Evolutionary conservation across 148 eudicot genomes (phyloP).

Genomic region (Nyssa sinensis): DNA sequence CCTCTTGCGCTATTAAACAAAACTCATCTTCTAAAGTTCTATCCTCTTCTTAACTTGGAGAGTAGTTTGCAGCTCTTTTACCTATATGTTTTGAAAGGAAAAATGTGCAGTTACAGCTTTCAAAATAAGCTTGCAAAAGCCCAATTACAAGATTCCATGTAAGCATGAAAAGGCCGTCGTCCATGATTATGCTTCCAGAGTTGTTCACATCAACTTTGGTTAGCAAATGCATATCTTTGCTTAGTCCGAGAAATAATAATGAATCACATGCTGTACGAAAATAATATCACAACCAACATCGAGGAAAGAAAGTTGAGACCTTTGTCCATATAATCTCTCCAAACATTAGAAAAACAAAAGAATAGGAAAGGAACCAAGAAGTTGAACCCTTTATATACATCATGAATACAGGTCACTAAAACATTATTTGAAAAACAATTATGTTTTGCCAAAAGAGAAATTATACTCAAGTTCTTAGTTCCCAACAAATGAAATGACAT

Average conservation of each 20-base stretch:
- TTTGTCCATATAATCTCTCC: not conserved
- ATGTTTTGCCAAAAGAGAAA: too few relatives aligned
- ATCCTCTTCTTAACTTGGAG: not conserved
- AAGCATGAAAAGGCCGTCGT: not conserved
- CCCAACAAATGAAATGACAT: too few relatives aligned
- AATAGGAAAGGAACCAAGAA: too few relatives aligned
- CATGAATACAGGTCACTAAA: too few relatives aligned
- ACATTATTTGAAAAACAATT: too few relatives aligned
- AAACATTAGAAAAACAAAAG: too few relatives aligned
- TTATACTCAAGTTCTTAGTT: too few relatives aligned
- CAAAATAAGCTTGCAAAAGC: not conserved
- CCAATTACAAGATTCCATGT: not conserved
- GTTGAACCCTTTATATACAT: too few relatives aligned
- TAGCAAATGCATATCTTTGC: not conserved
- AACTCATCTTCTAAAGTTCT: not conserved
- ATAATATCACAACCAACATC: not conserved
- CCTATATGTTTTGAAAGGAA: not conserved
- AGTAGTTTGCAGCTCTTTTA: not conserved
- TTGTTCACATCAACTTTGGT: not conserved
- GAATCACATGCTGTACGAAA: not conserved
- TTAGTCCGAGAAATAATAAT: not conserved
- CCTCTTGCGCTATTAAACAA: not conserved
- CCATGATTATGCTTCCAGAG: not conserved
- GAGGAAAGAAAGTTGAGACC: not conserved
- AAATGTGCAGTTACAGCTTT: not conserved